These are phyloP conservation scores for Capronia coronata DNA, from an alignment of 2,329 filamentous ascomycete species.

Conservation along the genomic window DNA sequence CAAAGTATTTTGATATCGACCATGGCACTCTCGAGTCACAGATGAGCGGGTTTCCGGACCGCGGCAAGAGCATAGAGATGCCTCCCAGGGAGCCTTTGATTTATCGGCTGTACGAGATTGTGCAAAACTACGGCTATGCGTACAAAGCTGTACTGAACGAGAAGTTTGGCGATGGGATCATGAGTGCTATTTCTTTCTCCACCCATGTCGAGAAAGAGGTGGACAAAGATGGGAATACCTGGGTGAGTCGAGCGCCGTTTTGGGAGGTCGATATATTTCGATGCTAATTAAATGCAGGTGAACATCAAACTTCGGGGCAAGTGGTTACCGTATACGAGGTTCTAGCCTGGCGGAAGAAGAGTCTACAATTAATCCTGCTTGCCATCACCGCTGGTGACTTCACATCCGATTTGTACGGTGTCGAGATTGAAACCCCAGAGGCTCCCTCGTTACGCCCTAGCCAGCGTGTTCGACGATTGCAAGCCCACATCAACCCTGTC, in stretches of 20 bases:
- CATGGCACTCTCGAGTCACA: slow-evolving; percentile 53
- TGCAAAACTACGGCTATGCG: slow-evolving; percentile 94
- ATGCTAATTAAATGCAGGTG: slow-evolving; percentile 38
- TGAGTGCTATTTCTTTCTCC: slow-evolving; percentile 89
- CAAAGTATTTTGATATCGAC: slow-evolving; percentile 57
- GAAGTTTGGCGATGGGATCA: slow-evolving; percentile 91
- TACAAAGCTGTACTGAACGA: slow-evolving; percentile 95
- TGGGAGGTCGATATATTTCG: not conserved
- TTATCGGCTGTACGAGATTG: slow-evolving; percentile 86
- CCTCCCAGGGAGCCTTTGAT: slow-evolving; percentile 79
- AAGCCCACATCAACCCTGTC: too few species aligned
- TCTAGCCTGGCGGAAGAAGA: slow-evolving; percentile 29
- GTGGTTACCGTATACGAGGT: slow-evolving; percentile 55
- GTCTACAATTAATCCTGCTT: not conserved
- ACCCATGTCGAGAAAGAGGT: slow-evolving; percentile 92
- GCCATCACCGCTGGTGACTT: not conserved
- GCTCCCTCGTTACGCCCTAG: too few species aligned
- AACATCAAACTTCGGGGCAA: slow-evolving; percentile 78
- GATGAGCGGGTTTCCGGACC: slow-evolving; percentile 69
- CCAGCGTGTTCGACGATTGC: too few species aligned
- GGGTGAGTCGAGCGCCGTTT: slow-evolving; percentile 39
- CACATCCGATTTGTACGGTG: too few species aligned
- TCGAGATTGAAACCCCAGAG: too few species aligned
- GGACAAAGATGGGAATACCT: slow-evolving; percentile 70
- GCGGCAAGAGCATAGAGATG: slow-evolving; percentile 73